phyloP scores from a whole-genome alignment of 2,329 filamentous ascomycete genomes.

The Blastomyces silverae region DNA sequence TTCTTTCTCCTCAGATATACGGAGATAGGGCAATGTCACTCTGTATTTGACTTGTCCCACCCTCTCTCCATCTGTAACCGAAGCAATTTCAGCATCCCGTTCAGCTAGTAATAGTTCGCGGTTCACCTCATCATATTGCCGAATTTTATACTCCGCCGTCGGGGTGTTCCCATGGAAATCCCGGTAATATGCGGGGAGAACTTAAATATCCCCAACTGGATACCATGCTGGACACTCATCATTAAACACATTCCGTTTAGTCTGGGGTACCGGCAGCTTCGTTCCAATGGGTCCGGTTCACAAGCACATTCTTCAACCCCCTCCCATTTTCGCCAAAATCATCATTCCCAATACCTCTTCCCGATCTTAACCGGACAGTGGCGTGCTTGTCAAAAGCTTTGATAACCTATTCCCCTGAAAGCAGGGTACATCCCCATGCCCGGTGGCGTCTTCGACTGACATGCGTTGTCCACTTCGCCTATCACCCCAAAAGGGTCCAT shows the following conservation, averaged over 20 bases:
- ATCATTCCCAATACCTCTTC: neutral
- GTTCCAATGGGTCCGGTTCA: neutral
- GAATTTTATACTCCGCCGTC: neutral
- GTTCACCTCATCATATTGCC: neutral
- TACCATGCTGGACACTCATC: neutral
- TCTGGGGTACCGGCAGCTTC: neutral
- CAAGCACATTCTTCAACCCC: neutral
- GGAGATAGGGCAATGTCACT: neutral
- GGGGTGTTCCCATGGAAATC: neutral
- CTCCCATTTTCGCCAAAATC: neutral
- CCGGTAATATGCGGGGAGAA: neutral
- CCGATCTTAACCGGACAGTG: neutral
- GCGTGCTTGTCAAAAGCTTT: neutral
- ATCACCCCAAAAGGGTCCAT: constrained; percentile 7
- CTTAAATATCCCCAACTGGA: neutral
- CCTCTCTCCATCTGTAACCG: neutral
- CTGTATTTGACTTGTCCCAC: neutral
- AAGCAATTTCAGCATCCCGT: neutral
- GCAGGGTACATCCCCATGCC: constrained; percentile 12
- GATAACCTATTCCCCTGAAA: constrained; percentile 13
- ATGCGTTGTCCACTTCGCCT: constrained; percentile 7
- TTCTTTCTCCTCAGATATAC: neutral
- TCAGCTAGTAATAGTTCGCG: neutral
- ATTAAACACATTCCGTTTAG: neutral
- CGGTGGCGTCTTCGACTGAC: neutral